phyloP scores from a whole-genome alignment of 2,329 filamentous ascomycete genomes.

The Penicillium sp. region DNA sequence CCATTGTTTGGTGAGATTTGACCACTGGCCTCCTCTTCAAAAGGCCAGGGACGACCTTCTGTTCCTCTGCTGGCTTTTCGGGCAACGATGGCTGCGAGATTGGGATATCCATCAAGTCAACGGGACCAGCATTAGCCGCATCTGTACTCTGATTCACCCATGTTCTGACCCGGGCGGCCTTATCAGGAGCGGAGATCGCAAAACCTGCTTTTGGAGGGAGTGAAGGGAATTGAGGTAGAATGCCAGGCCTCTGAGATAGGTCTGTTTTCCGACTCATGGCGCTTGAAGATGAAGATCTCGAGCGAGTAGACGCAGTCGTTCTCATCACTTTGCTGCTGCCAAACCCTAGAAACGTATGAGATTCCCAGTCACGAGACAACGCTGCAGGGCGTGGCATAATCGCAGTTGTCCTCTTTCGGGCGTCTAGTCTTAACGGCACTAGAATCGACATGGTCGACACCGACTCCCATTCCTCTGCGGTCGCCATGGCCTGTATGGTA shows the following conservation, averaged over 20 bases:
- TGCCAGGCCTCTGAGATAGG: neutral
- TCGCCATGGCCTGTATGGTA: neutral
- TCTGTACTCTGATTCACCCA: conserved; percentile 4
- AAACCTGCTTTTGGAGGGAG: neutral
- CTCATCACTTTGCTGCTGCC: neutral
- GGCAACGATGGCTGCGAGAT: neutral
- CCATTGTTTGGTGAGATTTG: conserved; percentile 27
- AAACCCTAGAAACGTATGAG: conserved; percentile 2
- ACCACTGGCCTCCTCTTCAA: neutral
- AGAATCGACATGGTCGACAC: neutral
- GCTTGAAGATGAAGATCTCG: neutral
- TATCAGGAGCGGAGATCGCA: neutral
- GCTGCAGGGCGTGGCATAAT: neutral
- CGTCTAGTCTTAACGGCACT: neutral
- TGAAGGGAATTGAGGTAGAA: neutral
- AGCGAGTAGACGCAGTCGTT: neutral
- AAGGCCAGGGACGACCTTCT: neutral
- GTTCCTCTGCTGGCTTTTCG: neutral
- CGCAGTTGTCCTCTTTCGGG: neutral
- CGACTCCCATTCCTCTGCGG: neutral
- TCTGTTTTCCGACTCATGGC: neutral
- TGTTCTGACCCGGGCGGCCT: neutral
- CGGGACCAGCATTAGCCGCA: neutral
- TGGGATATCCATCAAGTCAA: neutral
- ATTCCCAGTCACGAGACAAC: conserved; percentile 1